Conservation (phyloP, 1,284 basidiomycete species). For the Limonomyces culmigenus region DNA sequence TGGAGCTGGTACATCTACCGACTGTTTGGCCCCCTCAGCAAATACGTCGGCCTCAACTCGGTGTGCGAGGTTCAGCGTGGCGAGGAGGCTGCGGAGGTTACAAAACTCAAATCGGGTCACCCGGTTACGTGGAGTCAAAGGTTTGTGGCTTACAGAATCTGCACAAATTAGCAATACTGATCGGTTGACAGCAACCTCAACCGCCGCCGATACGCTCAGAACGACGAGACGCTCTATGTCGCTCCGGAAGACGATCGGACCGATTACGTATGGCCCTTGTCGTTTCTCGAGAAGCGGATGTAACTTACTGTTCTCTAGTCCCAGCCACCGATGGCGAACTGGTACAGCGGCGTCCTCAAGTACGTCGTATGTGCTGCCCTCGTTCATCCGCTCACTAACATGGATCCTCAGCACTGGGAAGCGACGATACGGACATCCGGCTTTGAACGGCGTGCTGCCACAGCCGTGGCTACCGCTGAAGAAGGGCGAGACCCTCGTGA, state of each 20-base stretch:
- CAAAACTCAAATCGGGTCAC: constrained; percentile 57
- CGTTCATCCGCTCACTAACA: constrained; percentile 3
- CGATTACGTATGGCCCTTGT: constrained; percentile 50
- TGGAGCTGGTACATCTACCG: constrained; percentile 71
- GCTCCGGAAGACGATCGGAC: constrained; percentile 82
- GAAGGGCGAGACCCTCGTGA: constrained; percentile 56
- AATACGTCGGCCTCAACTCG: constrained; percentile 71
- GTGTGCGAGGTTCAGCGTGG: constrained; percentile 80
- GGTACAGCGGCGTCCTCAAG: constrained; percentile 85
- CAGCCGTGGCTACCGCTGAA: constrained; percentile 84
- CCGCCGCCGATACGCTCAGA: constrained; percentile 72
- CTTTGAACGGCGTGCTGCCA: constrained; percentile 74
- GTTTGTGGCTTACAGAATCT: constrained; percentile 29
- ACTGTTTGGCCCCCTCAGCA: constrained; percentile 62
- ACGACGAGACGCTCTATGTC: constrained; percentile 89
- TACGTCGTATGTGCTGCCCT: constrained; percentile 16
- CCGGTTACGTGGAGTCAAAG: constrained; percentile 77
- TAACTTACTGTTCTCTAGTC: constrained; percentile 28
- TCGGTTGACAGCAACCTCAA: constrained; percentile 51
- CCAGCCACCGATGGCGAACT: constrained; percentile 88
- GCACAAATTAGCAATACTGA: constrained; percentile 3
- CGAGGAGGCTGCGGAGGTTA: constrained; percentile 62
- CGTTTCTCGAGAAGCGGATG: no score
- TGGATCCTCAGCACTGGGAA: constrained; percentile 52
- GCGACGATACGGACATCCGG: constrained; percentile 80